phyloP scores from a whole-genome alignment of 805 yeast species.

The Blastobotrys parvus region DNA sequence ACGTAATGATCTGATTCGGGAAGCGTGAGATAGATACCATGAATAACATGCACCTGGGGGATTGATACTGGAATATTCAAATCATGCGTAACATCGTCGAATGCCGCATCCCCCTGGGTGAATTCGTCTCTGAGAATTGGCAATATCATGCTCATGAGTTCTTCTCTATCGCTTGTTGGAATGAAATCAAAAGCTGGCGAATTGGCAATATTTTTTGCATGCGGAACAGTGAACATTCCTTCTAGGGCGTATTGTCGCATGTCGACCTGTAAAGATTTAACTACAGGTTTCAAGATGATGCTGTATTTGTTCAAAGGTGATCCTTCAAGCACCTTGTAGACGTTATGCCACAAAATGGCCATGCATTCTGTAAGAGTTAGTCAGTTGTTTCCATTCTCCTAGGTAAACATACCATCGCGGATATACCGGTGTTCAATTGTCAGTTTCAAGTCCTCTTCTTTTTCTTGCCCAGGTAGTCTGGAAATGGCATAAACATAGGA shows the following conservation, averaged over 20 bases:
- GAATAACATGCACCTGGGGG: conserved; percentile 54
- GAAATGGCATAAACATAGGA: conserved; percentile 50
- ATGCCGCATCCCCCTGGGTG: not conserved
- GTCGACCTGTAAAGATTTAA: conserved; percentile 10
- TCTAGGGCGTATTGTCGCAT: conserved; percentile 6
- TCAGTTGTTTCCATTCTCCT: conserved; percentile 2
- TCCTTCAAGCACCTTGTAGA: not conserved
- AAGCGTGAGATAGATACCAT: conserved; percentile 40
- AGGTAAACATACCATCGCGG: conserved; percentile 17
- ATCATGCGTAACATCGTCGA: conserved; percentile 16
- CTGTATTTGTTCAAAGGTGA: not conserved
- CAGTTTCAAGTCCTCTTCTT: conserved; percentile 26
- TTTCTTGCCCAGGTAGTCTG: conserved; percentile 17
- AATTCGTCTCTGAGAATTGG: not conserved
- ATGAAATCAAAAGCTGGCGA: conserved; percentile 7
- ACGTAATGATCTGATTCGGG: conserved; percentile 36
- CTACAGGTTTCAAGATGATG: conserved; percentile 8
- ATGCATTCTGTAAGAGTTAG: conserved; percentile 5
- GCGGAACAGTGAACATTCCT: conserved; percentile 6
- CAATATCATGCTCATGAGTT: conserved; percentile 3
- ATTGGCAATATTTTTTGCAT: conserved; percentile 1
- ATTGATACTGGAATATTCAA: conserved; percentile 50
- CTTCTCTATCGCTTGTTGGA: conserved; percentile 1
- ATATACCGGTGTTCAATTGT: conserved; percentile 13
- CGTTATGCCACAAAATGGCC: not conserved